Base-by-base conservation (phyloP, 371 early-diverging fungal genomes). In the Mortierella polycephala region DNA sequence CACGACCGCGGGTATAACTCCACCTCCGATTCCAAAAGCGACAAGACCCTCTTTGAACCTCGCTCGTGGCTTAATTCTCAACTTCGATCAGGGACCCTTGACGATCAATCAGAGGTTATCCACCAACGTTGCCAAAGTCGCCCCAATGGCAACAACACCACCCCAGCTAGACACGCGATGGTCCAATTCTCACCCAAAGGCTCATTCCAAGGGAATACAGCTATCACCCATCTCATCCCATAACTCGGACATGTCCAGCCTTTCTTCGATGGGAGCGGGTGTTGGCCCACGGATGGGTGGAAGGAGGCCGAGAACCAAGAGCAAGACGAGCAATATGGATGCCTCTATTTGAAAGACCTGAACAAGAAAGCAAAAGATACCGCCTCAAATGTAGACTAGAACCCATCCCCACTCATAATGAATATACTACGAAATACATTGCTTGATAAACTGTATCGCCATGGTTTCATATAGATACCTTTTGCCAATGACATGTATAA, bases 251-350 rank as follows among this genome's bases (percentile, higher is more conserved):
- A 18, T 52, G 18, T 62, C 62, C 7, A 12, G 37, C 5, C 20
- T 58, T 54, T 3, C 16, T 18, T 45, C 23, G 7, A 11, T 9
- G 16, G 41, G 40, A 7, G 46, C 40, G 2, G 40, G 58, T n/a
- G 23, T 11, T 23, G 63, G 54, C 41, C 67, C 60, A 18, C 67
- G 67, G 2, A 66, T 66, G 67, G 67, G 67, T 13, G 67, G 67
- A 23, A 23, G 67, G 37, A 58, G 52, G 60, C 59, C 67, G 41
- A 59, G 67, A 9, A 14, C 54, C 57, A 49, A 47, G n/a, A n/a
- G 37, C 18, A 60, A 39, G 30, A 23, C 51, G 51, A 46, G 39
- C 30, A 60, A 8, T 14, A 5, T 51, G 39, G 12, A 23, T 16
- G 14, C 10, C 16, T 12, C 9, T 30, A 11, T 13, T 39, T 39